These are phyloP conservation scores for Colletotrichum scovillei DNA, from an alignment of 2,329 filamentous ascomycete species.

Conservation along the genomic window DNA sequence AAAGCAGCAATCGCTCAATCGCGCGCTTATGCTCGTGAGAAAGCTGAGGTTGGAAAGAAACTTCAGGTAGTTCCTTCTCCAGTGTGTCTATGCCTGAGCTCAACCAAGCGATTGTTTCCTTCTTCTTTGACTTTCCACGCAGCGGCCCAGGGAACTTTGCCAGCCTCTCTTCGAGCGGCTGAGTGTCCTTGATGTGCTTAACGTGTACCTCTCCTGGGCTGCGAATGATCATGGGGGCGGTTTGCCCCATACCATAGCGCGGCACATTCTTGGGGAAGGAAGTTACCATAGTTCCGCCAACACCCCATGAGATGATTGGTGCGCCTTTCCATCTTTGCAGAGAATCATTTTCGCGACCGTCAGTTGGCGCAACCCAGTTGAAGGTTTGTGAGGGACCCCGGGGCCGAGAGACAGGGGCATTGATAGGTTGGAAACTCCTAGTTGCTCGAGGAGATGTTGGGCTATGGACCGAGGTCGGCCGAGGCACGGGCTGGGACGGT, in stretches of 20 bases:
- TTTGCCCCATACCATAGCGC: slow-evolving; percentile 81
- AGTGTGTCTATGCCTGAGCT: slow-evolving; percentile 78
- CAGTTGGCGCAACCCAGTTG: slow-evolving; percentile 71
- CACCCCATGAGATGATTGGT: slow-evolving; percentile 88
- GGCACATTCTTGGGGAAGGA: slow-evolving; percentile 91
- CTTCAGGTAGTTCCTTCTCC: slow-evolving; percentile 68
- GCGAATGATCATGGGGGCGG: slow-evolving; percentile 81
- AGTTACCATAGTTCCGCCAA: slow-evolving; percentile 84
- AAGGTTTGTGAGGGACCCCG: slow-evolving; percentile 66
- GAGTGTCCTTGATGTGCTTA: slow-evolving; percentile 78
- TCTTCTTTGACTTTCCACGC: slow-evolving; percentile 93
- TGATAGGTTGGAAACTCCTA: slow-evolving; percentile 36
- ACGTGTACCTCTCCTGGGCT: slow-evolving; percentile 85
- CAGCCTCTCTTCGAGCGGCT: slow-evolving; percentile 77
- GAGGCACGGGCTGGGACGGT: slow-evolving; percentile 57
- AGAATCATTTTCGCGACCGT: slow-evolving; percentile 78
- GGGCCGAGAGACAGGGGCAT: slow-evolving; percentile 51
- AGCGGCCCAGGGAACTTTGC: slow-evolving; percentile 91
- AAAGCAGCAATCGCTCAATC: slow-evolving; percentile 84
- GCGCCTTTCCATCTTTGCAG: slow-evolving; percentile 91
- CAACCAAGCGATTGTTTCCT: slow-evolving; percentile 88
- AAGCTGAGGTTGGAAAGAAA: slow-evolving; percentile 57
- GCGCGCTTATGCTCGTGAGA: slow-evolving; percentile 75
- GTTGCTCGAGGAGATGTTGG: slow-evolving; percentile 51
- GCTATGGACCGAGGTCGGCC: slow-evolving; percentile 65